phyloP scores from a whole-genome alignment of 768 basidiomycete species.

The Amanita polypyramis region DNA sequence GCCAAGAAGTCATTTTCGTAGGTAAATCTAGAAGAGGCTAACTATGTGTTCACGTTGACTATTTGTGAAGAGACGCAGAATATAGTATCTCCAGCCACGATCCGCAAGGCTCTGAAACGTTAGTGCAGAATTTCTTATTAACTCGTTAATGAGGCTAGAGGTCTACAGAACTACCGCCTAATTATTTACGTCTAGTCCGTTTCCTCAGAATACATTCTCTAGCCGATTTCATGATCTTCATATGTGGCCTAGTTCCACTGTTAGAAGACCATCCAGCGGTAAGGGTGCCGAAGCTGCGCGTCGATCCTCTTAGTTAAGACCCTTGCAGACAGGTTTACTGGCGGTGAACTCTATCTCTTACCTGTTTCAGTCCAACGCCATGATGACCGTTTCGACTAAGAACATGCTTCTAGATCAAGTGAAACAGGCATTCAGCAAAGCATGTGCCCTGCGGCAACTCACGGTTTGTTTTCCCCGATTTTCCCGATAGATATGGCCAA shows the following conservation, averaged over 20 bases:
- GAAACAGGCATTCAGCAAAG: slow-evolving; percentile 17
- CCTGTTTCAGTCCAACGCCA: slow-evolving; percentile 44
- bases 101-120: slow-evolving; percentile 21
- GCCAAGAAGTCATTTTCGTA: slow-evolving; percentile 49
- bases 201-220: slow-evolving; percentile 35
- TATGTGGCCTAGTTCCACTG: slow-evolving; percentile 40
- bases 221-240: slow-evolving; percentile 46
- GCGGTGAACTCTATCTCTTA: slow-evolving; percentile 60
- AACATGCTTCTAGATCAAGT: slow-evolving; percentile 37
- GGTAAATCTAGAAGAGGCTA: slow-evolving; percentile 31
- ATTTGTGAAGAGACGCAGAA: slow-evolving; percentile 34
- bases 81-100: slow-evolving; percentile 24
- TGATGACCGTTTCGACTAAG: slow-evolving; percentile 27
- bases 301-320: neutral
- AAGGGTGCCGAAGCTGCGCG: slow-evolving; percentile 10
- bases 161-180: slow-evolving; percentile 10
- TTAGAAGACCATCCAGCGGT: slow-evolving; percentile 39
- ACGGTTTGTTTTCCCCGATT: neutral
- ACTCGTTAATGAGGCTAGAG: slow-evolving; percentile 8
- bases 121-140: slow-evolving; percentile 13
- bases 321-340: slow-evolving; percentile 46
- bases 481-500: neutral
- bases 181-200: slow-evolving; percentile 20
- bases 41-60: neutral
- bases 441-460: slow-evolving; percentile 7